phyloP scores from a whole-genome alignment of 1,139 yeast genomes.

The Scheffersomyces lignicola region DNA sequence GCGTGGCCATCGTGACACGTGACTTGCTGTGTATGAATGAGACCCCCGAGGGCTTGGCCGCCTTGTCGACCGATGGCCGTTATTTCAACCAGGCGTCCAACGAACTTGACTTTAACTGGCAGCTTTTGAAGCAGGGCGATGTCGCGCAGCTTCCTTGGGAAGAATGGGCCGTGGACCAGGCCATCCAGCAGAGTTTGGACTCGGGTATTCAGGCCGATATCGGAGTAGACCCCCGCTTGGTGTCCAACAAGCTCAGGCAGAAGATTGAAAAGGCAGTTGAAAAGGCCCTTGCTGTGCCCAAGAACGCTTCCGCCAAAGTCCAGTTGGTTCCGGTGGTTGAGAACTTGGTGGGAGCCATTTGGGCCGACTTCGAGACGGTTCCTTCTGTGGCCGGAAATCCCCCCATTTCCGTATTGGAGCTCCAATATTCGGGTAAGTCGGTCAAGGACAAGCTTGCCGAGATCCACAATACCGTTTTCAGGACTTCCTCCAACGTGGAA shows the following conservation, averaged over 20 bases:
- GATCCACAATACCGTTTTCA: constrained; percentile 43
- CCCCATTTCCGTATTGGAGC: constrained; percentile 45
- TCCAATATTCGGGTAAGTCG: constrained; percentile 49
- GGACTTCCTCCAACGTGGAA: constrained; percentile 31
- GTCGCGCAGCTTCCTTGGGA: constrained; percentile 82
- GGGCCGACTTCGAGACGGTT: constrained; percentile 55
- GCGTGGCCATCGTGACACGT: constrained; percentile 82
- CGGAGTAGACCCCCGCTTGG: constrained; percentile 63
- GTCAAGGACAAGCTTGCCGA: constrained; percentile 44
- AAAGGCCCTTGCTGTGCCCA: constrained; percentile 17
- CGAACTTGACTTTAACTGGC: constrained; percentile 90
- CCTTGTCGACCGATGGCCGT: constrained; percentile 90
- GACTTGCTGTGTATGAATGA: constrained; percentile 61
- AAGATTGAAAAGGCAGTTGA: constrained; percentile 25
- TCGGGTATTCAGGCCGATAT: constrained; percentile 42
- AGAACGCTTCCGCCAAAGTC: constrained; percentile 42
- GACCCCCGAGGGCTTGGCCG: constrained; percentile 67
- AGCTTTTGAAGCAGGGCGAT: constrained; percentile 75
- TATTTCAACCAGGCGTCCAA: constrained; percentile 88
- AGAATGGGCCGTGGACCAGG: constrained; percentile 74
- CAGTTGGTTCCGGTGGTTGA: constrained; percentile 62
- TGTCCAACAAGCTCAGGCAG: constrained; percentile 47
- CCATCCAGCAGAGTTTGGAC: constrained; percentile 50
- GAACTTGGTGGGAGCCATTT: constrained; percentile 75
- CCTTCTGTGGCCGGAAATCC: constrained; percentile 29